Evolutionary conservation across 78 protist species (phyloP).

Genomic region (Protostelium mycophagum): DNA sequence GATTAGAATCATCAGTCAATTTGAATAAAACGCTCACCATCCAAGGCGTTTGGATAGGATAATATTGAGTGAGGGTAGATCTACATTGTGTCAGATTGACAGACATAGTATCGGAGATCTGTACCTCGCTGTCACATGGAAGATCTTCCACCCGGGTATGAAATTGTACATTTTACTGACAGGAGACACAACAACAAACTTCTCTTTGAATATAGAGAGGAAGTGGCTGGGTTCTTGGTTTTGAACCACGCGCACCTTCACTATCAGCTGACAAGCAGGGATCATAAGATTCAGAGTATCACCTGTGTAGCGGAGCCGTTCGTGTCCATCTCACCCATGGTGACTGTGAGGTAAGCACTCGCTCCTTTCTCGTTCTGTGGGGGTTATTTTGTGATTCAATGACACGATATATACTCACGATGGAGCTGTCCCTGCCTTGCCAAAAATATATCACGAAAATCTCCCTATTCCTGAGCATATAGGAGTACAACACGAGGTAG

Average conservation of each 20-base stretch:
- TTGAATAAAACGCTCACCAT: background rate
- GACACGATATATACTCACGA: background rate
- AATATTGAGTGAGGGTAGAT: background rate
- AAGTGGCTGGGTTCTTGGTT: constrained; percentile 50
- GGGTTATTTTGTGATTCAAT: too few relatives aligned
- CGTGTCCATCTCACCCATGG: constrained; percentile 26
- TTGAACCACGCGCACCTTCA: constrained; percentile 44
- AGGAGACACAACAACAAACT: constrained; percentile 12
- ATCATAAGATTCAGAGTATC: background rate
- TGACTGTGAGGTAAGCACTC: constrained; percentile 53
- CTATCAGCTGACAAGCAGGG: background rate
- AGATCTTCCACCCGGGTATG: background rate
- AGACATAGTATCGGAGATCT: too few relatives aligned
- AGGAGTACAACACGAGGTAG: constrained; percentile 50
- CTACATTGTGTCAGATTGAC: too few relatives aligned
- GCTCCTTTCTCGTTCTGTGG: constrained; percentile 59
- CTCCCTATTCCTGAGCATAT: constrained; percentile 45
- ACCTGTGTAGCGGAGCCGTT: constrained; percentile 19
- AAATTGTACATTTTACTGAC: background rate
- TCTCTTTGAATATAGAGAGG: constrained; percentile 34
- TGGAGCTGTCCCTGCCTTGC: constrained; percentile 32
- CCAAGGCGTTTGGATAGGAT: background rate
- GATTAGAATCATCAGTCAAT: background rate
- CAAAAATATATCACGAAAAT: constrained; percentile 58
- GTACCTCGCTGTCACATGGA: background rate